Evolutionary conservation across 257 asterid genomes (phyloP), one percentile per base, ranked within the genome.

Genomic region (Linaria vulgaris): DNA sequence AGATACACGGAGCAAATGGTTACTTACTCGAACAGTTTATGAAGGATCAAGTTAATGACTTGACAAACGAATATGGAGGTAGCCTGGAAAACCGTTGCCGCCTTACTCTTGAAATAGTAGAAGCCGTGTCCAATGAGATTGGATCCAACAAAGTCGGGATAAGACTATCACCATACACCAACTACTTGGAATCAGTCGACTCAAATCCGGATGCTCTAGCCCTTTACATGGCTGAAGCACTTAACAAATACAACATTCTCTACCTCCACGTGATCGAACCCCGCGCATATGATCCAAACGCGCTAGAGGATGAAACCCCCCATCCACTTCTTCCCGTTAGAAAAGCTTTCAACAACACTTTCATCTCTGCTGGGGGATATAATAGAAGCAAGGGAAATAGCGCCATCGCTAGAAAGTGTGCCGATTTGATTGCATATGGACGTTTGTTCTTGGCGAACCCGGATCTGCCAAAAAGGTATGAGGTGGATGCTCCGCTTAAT

Each of bases 371-470:
- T 0, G 95, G 90, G 1, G 96, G 90, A 0, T 90, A 70, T 59
- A 64, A 75, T 15, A 74, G 87, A 45, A 54, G 50, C 14, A 71
- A 72, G 12, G 97, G 90, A 2, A 84, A 76, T 17, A 66, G 63
- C 27, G 88, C 80, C 3, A 63, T 85, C 3, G 79, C 63, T 5
- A 69, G 65, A 0, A 66, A 69, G 1, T 77, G 71, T 21, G 75
- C 87, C 12, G 97, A 90, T 60, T 62, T 87, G 76, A 69, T 90
- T 14, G 77, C 96, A 0, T 90, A 19, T 17, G 97, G 97, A 12
- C 79, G 92, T 1, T 50, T 71, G 20, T 87, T 87, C 73, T 74
- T 90, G 76, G 86, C 95, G 0, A 90, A 90, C 55, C 97, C 95
- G 0, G 97, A 87, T 69, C 77, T 87, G 24, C 86, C 85, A 0